Evolutionary conservation across 495 filamentous ascomycete genomes (phyloP).

Genomic region (Neurospora sp.): DNA sequence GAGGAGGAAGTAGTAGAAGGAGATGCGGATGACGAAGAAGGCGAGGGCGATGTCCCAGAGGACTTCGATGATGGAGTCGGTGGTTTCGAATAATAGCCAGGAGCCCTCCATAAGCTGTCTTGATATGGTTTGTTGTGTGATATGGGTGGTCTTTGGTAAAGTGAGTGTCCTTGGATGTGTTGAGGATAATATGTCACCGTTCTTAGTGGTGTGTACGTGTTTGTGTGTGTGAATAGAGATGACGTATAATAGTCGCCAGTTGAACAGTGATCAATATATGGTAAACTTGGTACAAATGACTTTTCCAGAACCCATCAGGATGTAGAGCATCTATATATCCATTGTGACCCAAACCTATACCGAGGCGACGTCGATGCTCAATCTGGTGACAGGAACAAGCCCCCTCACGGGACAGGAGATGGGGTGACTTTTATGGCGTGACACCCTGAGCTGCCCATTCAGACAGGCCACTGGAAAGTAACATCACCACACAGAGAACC

Average conservation of each 20-base stretch:
- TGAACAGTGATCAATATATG: not conserved
- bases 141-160: not conserved
- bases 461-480: not conserved
- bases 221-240: not conserved
- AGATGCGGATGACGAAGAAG: constrained; percentile 20
- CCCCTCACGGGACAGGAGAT: not conserved
- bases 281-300: not conserved
- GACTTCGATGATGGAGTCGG: constrained; percentile 22
- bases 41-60: constrained; percentile 28
- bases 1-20: constrained; percentile 15
- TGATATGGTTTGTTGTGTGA: constrained; percentile 1
- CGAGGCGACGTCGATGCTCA: not conserved
- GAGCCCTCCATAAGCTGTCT: not conserved
- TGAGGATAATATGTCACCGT: not conserved
- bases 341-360: not conserved
- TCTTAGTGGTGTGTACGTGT: not conserved
- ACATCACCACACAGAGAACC: not conserved
- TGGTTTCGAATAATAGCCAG: constrained; percentile 16
- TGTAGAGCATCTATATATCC: not conserved
- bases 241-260: not conserved
- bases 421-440: not conserved
- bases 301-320: not conserved
- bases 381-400: not conserved
- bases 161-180: not conserved
- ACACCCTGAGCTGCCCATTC: not conserved